Conservation (phyloP, 2,329 filamentous ascomycete species). For the Ilyonectria mors-panacis region DNA sequence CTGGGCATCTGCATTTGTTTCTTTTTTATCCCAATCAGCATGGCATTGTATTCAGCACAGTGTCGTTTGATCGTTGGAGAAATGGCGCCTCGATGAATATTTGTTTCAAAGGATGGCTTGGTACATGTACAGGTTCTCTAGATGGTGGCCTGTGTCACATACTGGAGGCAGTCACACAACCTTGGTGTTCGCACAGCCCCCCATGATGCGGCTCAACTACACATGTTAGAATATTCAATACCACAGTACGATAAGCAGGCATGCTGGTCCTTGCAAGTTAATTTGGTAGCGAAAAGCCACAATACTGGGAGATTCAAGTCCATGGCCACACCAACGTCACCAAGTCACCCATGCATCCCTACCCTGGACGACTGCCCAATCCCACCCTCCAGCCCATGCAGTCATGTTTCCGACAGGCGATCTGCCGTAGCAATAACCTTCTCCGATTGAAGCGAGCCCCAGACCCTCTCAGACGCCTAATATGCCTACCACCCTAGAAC, state of each 20-base stretch:
- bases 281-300: conserved; percentile 6
- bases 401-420: conserved; percentile 3
- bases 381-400: conserved; percentile 5
- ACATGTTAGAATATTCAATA: background rate
- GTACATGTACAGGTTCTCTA: background rate
- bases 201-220: conserved; percentile 1
- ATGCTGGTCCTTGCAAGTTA: background rate
- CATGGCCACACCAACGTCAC: background rate
- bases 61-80: conserved; percentile 11
- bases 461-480: background rate
- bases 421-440: conserved; percentile 1
- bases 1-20: conserved; percentile 5
- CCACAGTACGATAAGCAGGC: background rate
- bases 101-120: conserved; percentile 6
- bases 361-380: conserved; percentile 8
- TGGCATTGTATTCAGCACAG: background rate
- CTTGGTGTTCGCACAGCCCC: background rate
- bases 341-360: conserved; percentile 3
- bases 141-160: background rate
- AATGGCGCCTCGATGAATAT: conserved; percentile 14
- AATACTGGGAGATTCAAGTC: conserved; percentile 6
- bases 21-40: background rate
- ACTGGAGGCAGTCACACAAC: background rate
- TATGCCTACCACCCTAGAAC: background rate
- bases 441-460: conserved; percentile 1